Conservation (phyloP, 371 early-diverging fungal genomes). For the Mucor irregularis region DNA sequence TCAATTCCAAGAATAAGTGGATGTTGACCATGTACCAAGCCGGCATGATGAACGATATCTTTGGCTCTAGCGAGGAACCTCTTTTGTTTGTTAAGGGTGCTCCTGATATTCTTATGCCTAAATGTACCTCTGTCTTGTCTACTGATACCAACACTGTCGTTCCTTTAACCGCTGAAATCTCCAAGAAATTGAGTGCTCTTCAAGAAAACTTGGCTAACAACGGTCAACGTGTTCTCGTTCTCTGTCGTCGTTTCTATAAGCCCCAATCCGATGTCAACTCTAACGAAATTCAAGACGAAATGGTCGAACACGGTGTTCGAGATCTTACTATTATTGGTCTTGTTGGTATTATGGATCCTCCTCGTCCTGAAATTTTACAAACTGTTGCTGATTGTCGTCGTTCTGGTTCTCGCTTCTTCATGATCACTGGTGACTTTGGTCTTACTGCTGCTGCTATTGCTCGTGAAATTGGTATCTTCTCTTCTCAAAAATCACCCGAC, state of each 20-base stretch:
- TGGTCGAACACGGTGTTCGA: conserved; percentile 16
- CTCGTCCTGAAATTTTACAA: conserved; percentile 59
- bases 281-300: not conserved
- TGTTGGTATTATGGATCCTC: conserved; percentile 70
- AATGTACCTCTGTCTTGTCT: conserved; percentile 44
- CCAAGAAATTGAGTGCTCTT: conserved; percentile 22
- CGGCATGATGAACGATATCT: conserved; percentile 10
- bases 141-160: conserved; percentile 34
- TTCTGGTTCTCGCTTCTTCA: conserved; percentile 73
- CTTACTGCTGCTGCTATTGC: conserved; percentile 72
- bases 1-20: conserved; percentile 66
- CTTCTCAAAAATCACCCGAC: conserved; percentile 30
- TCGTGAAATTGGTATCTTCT: conserved; percentile 61
- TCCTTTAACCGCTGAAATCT: conserved; percentile 40
- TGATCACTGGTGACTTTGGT: conserved; percentile 75
- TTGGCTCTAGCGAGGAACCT: conserved; percentile 16
- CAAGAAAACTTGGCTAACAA: conserved; percentile 58
- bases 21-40: conserved; percentile 60
- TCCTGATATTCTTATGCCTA: conserved; percentile 66
- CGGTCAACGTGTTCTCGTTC: conserved; percentile 68
- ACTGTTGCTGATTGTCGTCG: conserved; percentile 53
- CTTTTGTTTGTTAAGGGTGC: conserved; percentile 70
- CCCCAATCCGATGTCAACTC: conserved; percentile 6
- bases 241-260: conserved; percentile 41
- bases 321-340: conserved; percentile 60